Conservation (phyloP, 1,284 basidiomycete species). For the Apiotrichum siamense region DNA sequence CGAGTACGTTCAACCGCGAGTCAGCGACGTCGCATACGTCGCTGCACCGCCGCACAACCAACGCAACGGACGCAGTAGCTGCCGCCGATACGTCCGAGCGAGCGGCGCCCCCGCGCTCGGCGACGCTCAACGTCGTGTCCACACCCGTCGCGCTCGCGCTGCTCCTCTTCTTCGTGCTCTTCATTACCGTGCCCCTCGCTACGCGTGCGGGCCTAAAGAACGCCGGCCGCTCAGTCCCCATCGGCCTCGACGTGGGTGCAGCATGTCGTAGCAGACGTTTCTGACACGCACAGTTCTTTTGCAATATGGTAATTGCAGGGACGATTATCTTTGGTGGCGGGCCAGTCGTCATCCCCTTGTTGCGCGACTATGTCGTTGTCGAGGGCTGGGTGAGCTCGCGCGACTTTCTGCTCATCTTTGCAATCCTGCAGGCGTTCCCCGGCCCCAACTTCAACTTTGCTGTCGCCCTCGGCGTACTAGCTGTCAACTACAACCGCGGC, state of each 20-base stretch:
- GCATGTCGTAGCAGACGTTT: not conserved
- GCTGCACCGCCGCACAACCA: not conserved
- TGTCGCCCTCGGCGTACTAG: conserved; percentile 55
- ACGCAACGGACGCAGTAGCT: not conserved
- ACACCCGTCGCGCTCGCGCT: conserved; percentile 23
- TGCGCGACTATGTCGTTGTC: conserved; percentile 56
- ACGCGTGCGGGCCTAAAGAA: conserved; percentile 37
- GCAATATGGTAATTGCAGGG: conserved; percentile 51
- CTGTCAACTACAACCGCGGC: conserved; percentile 34
- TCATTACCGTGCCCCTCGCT: conserved; percentile 32
- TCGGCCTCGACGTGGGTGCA: conserved; percentile 33
- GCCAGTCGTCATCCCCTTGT: conserved; percentile 57
- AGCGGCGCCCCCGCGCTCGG: not conserved
- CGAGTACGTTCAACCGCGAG: too few species aligned
- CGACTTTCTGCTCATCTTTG: conserved; percentile 57
- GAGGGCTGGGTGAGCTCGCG: conserved; percentile 46
- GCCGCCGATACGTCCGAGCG: not conserved
- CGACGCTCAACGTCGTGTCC: conserved; percentile 29
- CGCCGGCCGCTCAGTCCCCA: conserved; percentile 29
- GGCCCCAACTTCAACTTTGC: conserved; percentile 60
- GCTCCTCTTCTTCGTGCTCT: conserved; percentile 40
- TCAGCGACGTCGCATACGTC: not conserved
- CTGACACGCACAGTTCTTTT: conserved; percentile 39
- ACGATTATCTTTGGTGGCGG: conserved; percentile 59
- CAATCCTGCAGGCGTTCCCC: conserved; percentile 54